phyloP scores from a whole-genome alignment of 2,329 filamentous ascomycete species.

The Cytospora piceae region DNA sequence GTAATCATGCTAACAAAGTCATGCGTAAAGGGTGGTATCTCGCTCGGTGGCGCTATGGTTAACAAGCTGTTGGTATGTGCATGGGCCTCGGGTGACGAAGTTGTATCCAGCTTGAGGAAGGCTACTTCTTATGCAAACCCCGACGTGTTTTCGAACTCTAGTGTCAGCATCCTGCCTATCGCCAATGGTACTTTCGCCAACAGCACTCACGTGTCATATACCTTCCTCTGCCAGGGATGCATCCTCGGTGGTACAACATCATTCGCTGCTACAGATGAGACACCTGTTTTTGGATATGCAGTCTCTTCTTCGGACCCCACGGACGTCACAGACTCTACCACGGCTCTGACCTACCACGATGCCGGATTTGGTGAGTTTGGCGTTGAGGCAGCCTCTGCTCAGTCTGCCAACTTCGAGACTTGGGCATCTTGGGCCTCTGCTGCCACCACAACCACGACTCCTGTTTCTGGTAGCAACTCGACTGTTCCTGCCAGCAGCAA shows the following conservation, averaged over 20 bases:
- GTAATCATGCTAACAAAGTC: too few relatives aligned
- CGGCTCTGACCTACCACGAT: conserved; percentile 45
- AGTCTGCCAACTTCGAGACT: conserved; percentile 39
- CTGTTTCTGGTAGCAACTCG: conserved; percentile 24
- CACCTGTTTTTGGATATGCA: conserved; percentile 45
- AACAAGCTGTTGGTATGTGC: conserved; percentile 48
- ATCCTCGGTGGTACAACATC: conserved; percentile 37
- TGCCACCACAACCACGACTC: conserved; percentile 19
- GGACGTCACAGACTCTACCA: conserved; percentile 39
- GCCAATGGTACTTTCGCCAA: conserved; percentile 52
- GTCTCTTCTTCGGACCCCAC: conserved; percentile 41
- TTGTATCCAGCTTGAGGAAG: conserved; percentile 36
- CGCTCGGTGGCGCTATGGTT: conserved; percentile 48
- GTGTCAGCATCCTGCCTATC: conserved; percentile 45
- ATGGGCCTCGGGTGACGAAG: conserved; percentile 46
- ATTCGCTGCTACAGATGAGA: conserved; percentile 35
- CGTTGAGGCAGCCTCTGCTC: conserved; percentile 38
- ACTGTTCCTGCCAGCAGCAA: conserved; percentile 30
- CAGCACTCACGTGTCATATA: conserved; percentile 51
- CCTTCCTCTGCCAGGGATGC: conserved; percentile 51
- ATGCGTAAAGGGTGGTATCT: conserved; percentile 44
- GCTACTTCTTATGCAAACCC: conserved; percentile 45
- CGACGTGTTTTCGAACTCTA: conserved; percentile 42
- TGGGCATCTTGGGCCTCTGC: conserved; percentile 32
- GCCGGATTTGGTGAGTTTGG: conserved; percentile 45